phyloP scores from a whole-genome alignment of 2,329 filamentous ascomycete genomes.

The Zelopaecilomyces penicillatus region DNA sequence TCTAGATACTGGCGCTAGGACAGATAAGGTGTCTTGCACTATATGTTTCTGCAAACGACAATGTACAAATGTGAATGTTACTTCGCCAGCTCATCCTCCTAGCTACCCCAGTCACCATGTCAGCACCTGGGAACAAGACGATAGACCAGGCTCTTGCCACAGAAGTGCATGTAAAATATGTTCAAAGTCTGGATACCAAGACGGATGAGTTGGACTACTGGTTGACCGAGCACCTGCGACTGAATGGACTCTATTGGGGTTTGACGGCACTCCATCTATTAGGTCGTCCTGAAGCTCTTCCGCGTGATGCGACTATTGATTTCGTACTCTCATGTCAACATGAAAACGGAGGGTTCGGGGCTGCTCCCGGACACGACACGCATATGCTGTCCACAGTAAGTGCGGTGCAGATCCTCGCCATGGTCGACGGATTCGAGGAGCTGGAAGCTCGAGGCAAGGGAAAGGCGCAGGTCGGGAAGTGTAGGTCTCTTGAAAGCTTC shows the following conservation, averaged over 20 bases:
- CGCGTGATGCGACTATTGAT: conserved; percentile 71
- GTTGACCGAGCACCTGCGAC: conserved; percentile 90
- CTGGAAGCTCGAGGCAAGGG: conserved; percentile 60
- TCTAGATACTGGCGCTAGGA: too few relatives aligned
- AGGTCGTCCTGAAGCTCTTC: conserved; percentile 69
- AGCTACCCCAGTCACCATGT: conserved; percentile 17
- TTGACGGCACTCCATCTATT: conserved; percentile 82
- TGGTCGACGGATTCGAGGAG: conserved; percentile 74
- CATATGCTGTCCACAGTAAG: conserved; percentile 96
- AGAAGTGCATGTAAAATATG: conserved; percentile 74
- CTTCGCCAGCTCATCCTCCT: too few relatives aligned
- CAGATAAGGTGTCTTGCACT: too few relatives aligned
- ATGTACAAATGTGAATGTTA: too few relatives aligned
- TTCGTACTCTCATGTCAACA: conserved; percentile 96
- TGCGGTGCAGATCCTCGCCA: conserved; percentile 85
- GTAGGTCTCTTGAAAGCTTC: conserved; percentile 43
- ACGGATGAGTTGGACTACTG: conserved; percentile 96
- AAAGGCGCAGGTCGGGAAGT: conserved; percentile 66
- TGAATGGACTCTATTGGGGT: conserved; percentile 97
- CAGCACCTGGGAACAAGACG: conserved; percentile 12
- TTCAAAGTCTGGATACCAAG: conserved; percentile 83
- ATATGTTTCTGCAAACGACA: not conserved
- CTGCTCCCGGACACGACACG: conserved; percentile 86
- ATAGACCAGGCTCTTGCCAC: conserved; percentile 39
- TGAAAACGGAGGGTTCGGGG: conserved; percentile 82